phyloP scores from a whole-genome alignment of 345 rosid genomes.

The Clausena lansium region DNA sequence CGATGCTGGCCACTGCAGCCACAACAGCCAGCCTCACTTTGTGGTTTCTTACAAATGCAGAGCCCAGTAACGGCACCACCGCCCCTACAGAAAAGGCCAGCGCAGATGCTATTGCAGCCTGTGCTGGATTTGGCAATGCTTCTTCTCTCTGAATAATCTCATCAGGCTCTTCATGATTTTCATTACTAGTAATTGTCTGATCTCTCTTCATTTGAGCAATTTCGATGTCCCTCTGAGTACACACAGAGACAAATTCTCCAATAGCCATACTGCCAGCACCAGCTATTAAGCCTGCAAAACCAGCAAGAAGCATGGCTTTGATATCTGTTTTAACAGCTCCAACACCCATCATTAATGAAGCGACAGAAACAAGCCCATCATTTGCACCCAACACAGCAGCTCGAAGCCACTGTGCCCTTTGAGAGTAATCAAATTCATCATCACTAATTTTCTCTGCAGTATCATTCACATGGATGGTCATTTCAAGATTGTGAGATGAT shows the following conservation, averaged over 20 bases:
- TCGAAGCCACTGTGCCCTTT: slow-evolving; percentile 78
- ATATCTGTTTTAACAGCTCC: slow-evolving; percentile 64
- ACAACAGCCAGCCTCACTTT: slow-evolving; percentile 50
- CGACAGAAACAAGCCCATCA: slow-evolving; percentile 73
- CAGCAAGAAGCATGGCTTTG: slow-evolving; percentile 62
- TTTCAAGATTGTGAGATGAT: slow-evolving; percentile 17
- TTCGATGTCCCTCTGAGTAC: slow-evolving; percentile 66
- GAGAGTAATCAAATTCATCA: slow-evolving; percentile 42
- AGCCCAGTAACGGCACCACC: slow-evolving; percentile 49
- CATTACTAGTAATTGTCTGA: not conserved
- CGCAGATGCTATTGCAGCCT: slow-evolving; percentile 71
- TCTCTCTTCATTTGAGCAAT: slow-evolving; percentile 55
- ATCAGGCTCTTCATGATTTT: slow-evolving; percentile 20
- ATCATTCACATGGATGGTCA: not conserved
- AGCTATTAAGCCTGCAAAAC: slow-evolving; percentile 69
- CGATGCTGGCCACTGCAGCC: slow-evolving; percentile 44
- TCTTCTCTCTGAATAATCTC: slow-evolving; percentile 20
- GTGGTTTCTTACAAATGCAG: slow-evolving; percentile 52
- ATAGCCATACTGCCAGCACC: slow-evolving; percentile 89
- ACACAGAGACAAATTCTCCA: slow-evolving; percentile 83
- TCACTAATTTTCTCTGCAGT: not conserved
- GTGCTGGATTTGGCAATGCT: slow-evolving; percentile 55
- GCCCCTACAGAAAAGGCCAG: slow-evolving; percentile 70
- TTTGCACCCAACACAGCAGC: slow-evolving; percentile 83
- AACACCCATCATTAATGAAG: slow-evolving; percentile 84